A percentile compares a stretch with the other conserved stretches of the same genome.
Evolutionary conservation across 2,329 filamentous ascomycete species (phyloP).

Genomic region (Fusarium sp.): DNA sequence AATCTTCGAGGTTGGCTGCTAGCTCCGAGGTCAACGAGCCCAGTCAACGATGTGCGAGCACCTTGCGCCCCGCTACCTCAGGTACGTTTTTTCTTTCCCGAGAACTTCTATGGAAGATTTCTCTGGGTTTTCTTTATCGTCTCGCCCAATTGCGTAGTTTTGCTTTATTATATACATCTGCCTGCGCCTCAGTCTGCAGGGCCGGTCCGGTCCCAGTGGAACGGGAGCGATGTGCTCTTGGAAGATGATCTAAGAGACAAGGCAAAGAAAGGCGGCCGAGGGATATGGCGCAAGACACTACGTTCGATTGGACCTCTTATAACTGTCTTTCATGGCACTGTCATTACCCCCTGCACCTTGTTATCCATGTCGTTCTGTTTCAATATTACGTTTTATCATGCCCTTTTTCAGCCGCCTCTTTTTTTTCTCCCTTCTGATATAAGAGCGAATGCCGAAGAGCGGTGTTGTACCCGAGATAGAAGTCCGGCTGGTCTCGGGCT

Average conservation of each 20-base stretch:
- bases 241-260: background rate
- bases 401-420: conserved; percentile 10
- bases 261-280: conserved; percentile 4
- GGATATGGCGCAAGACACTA: conserved; percentile 21
- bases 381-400: conserved; percentile 5
- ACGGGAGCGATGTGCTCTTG: conserved; percentile 24
- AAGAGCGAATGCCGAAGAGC: conserved; percentile 21
- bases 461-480: conserved; percentile 20
- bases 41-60: conserved; percentile 32
- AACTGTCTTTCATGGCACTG: conserved; percentile 3
- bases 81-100: conserved; percentile 34
- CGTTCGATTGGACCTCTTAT: conserved; percentile 38
- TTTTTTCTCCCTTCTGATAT: background rate
- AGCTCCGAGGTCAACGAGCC: conserved; percentile 1
- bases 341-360: conserved; percentile 1
- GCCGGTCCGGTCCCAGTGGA: conserved; percentile 40
- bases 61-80: conserved; percentile 25
- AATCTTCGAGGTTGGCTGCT: conserved; percentile 5
- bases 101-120: conserved; percentile 25
- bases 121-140: conserved; percentile 6
- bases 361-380: conserved; percentile 10
- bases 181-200: conserved; percentile 31
- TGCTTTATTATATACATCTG: background rate
- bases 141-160: conserved; percentile 17
- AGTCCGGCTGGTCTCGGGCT: conserved; percentile 26